Conservation (phyloP, 306 rosid genomes). For the Mimosa pudica region DNA sequence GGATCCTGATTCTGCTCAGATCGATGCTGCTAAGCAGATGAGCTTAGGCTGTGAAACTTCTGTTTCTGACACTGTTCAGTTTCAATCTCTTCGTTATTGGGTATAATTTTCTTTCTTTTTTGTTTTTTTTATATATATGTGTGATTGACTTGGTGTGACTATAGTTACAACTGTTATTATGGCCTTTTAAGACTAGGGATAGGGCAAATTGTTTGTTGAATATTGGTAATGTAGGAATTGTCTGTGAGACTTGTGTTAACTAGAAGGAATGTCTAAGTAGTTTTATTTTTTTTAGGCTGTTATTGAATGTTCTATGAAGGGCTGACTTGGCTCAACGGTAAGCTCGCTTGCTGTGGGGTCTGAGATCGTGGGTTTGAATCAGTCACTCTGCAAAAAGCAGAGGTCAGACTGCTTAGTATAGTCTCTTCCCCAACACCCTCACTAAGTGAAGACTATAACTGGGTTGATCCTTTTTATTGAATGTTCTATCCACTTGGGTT, state of each 20-base stretch:
- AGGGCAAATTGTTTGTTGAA: conserved; percentile 3
- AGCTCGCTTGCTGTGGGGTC: no score
- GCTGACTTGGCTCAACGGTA: no score
- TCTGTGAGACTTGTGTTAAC: neutral
- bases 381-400: no score
- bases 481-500: conserved; percentile 11
- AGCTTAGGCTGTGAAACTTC: conserved; percentile 82
- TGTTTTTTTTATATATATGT: neutral
- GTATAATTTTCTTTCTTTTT: conserved; percentile 31
- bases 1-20: conserved; percentile 90
- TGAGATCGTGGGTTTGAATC: no score
- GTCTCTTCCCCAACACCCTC: no score
- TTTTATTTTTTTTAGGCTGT: conserved; percentile 5
- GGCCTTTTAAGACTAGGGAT: conserved; percentile 15
- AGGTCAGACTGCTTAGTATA: no score
- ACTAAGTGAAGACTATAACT: no score
- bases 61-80: conserved; percentile 52
- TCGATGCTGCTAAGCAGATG: conserved; percentile 98
- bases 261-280: neutral
- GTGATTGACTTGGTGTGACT: neutral
- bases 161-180: neutral
- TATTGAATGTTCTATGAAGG: conserved; percentile 1
- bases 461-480: neutral
- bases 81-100: conserved; percentile 84
- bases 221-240: conserved; percentile 25